Evolutionary conservation across 768 basidiomycete genomes (phyloP).

Genomic region (Tephrocybe sp.): DNA sequence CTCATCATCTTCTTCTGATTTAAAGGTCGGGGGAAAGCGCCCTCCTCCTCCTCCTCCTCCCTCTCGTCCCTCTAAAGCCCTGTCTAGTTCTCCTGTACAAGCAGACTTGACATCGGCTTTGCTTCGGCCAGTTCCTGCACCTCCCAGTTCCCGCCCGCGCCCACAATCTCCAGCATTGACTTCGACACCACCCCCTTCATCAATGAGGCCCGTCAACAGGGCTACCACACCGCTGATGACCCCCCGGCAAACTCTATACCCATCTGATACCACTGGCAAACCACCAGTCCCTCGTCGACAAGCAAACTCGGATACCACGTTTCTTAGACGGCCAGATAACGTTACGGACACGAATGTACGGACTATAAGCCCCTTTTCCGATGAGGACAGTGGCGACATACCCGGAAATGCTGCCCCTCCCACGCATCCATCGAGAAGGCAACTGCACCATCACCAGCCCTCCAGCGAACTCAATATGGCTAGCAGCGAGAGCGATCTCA

Average conservation of each 20-base stretch:
- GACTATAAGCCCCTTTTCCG: slow-evolving; percentile 24
- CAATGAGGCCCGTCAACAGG: slow-evolving; percentile 11
- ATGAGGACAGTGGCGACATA: slow-evolving; percentile 15
- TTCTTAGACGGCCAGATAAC: slow-evolving; percentile 19
- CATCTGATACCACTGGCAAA: slow-evolving; percentile 20
- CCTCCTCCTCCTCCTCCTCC: slow-evolving; percentile 64
- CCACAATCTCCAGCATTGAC: too few species aligned
- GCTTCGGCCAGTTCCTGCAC: slow-evolving; percentile 49
- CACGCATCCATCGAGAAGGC: slow-evolving; percentile 17
- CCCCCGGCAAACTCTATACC: slow-evolving; percentile 15
- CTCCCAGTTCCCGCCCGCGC: slow-evolving; percentile 24
- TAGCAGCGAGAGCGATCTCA: slow-evolving; percentile 37
- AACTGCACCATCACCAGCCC: slow-evolving; percentile 19
- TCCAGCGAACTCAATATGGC: slow-evolving; percentile 37
- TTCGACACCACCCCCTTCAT: too few species aligned
- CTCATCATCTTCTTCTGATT: slow-evolving; percentile 56
- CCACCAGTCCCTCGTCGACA: slow-evolving; percentile 26
- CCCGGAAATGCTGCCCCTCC: slow-evolving; percentile 15
- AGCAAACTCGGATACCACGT: slow-evolving; percentile 14
- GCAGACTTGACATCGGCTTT: slow-evolving; percentile 48
- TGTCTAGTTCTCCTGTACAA: slow-evolving; percentile 39
- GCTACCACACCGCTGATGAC: slow-evolving; percentile 13
- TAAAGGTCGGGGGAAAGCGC: slow-evolving; percentile 43
- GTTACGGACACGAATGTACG: slow-evolving; percentile 13
- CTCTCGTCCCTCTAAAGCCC: slow-evolving; percentile 24